A percentile compares a stretch with the other conserved stretches of the same genome.
These are phyloP conservation scores for Thermothielavioides terrestris DNA, from an alignment of 495 filamentous ascomycete genomes.

Conservation along the genomic window DNA sequence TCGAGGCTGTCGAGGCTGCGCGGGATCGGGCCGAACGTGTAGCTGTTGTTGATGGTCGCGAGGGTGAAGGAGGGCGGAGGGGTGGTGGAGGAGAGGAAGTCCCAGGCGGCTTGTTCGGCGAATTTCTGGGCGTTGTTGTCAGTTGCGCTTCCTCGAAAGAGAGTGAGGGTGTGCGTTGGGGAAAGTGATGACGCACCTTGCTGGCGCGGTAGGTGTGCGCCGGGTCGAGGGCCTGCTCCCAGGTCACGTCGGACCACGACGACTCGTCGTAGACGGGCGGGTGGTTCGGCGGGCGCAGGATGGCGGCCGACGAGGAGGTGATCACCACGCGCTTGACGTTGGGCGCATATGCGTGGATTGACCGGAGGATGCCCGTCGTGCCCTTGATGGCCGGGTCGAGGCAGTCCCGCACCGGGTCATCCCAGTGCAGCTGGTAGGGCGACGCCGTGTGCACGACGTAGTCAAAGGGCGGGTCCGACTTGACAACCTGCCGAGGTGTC, in stretches of 20 bases:
- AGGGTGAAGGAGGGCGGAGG: slow-evolving; percentile 32
- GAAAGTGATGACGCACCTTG: slow-evolving; percentile 25
- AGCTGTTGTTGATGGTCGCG: slow-evolving; percentile 38
- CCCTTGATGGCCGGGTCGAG: slow-evolving; percentile 38
- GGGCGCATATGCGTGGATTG: slow-evolving; percentile 26
- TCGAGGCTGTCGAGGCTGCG: slow-evolving; percentile 22
- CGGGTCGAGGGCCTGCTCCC: slow-evolving; percentile 26
- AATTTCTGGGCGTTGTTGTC: slow-evolving; percentile 30
- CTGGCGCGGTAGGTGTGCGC: slow-evolving; percentile 30
- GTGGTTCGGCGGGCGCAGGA: slow-evolving; percentile 30
- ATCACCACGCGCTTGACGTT: slow-evolving; percentile 35
- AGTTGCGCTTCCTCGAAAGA: too few relatives aligned
- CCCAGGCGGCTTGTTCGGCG: slow-evolving; percentile 40
- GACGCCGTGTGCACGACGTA: slow-evolving; percentile 40
- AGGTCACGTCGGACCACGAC: slow-evolving; percentile 31
- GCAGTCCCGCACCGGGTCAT: slow-evolving; percentile 32
- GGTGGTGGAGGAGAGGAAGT: slow-evolving; percentile 27
- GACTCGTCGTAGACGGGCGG: slow-evolving; percentile 33
- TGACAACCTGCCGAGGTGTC: slow-evolving; percentile 13
- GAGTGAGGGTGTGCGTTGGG: too few relatives aligned
- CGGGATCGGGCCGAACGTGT: slow-evolving; percentile 37
- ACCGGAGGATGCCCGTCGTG: slow-evolving; percentile 33
- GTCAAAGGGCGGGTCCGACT: slow-evolving; percentile 25
- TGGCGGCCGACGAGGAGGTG: slow-evolving; percentile 38
- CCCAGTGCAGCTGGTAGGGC: slow-evolving; percentile 30